phyloP scores from a whole-genome alignment of 495 filamentous ascomycete species.

The Durotheca rogersii region DNA sequence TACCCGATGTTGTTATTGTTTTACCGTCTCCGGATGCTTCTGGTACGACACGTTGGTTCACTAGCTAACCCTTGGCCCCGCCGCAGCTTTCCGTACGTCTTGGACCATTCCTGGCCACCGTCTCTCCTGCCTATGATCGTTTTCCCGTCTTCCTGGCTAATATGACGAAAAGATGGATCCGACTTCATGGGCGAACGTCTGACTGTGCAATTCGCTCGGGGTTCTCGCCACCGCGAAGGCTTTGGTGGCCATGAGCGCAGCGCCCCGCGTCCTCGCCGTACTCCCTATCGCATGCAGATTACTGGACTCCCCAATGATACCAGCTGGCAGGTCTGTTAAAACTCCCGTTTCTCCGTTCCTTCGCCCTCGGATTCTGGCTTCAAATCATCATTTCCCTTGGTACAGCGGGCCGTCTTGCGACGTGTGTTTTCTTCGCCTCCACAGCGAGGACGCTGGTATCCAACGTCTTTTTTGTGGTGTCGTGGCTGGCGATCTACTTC shows the following conservation, averaged over 20 bases:
- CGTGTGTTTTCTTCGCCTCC: slow-evolving; percentile 31
- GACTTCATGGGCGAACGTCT: slow-evolving; percentile 97
- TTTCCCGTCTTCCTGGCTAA: slow-evolving; percentile 42
- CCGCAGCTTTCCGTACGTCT: slow-evolving; percentile 58
- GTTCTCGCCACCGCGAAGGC: slow-evolving; percentile 80
- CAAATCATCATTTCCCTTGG: slow-evolving; percentile 38
- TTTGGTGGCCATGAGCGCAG: slow-evolving; percentile 70
- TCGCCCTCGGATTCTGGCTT: slow-evolving; percentile 49
- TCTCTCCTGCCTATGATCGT: slow-evolving; percentile 30
- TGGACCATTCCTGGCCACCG: slow-evolving; percentile 34
- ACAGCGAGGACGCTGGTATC: slow-evolving; percentile 27
- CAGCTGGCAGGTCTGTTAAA: slow-evolving; percentile 99
- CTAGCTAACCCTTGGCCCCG: slow-evolving; percentile 36
- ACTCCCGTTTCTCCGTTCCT: slow-evolving; percentile 56
- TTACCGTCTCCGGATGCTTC: too few species aligned
- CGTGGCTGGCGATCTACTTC: slow-evolving; percentile 25
- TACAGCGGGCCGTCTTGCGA: slow-evolving; percentile 33
- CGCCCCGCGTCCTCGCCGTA: slow-evolving; percentile 89
- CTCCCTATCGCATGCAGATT: slow-evolving; percentile 93
- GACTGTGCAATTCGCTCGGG: slow-evolving; percentile 96
- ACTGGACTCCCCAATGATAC: slow-evolving; percentile 96
- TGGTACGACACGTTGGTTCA: slow-evolving; percentile 7
- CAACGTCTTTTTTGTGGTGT: slow-evolving; percentile 31
- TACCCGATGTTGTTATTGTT: too few species aligned
- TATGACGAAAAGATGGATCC: slow-evolving; percentile 73